Evolutionary conservation across 306 rosid genomes (phyloP), one percentile per base, ranked within the genome.

Genomic region (Prunus mume): DNA sequence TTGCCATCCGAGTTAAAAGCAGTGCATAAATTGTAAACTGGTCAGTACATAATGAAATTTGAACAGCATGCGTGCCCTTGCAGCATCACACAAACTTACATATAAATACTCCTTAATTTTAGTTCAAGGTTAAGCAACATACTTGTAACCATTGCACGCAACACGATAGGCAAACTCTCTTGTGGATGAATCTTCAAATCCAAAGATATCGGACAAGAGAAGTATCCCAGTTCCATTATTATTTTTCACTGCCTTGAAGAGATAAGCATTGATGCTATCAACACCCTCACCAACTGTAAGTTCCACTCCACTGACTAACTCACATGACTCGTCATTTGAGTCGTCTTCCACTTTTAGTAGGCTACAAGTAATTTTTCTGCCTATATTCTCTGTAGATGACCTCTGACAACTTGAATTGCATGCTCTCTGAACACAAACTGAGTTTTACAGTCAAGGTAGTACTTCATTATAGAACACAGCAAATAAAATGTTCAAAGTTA

Each of bases 91-190:
- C 52, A 49, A 49, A 10, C 4, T 24, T 24, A 0, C 11, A 30
- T 3, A 30, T 1, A 60, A 13, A 12, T 60, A 54, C 4, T 69
- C 49, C 12, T 5, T 62, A 15, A 76, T 13, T 74, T 34, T 65
- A 51, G 54, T 50, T 62, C 45, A 68, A 70, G 56, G 68, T 62
- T 41, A 55, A 75, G 80, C 58, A 80, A 50, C 82, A 15, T 87
- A 93, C 96, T 93, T 93, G 87, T 84, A 93, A 63, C 96, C 98
- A 71, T 79, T 91, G 87, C 96, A 93, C 20, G 96, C 95, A 65
- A 85, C 76, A 2, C 88, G 96, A 78, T 91, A 93, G 9, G 97
- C 98, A 55, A 93, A 91, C 56, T 93, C 93, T 80, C 91, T 86
- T 0, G 94, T 85, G 68, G 90, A 85, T 67, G 96, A 80, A 78